These are phyloP conservation scores for Ascocoryne sarcoides DNA, from an alignment of 2,329 filamentous ascomycete species.

Conservation along the genomic window DNA sequence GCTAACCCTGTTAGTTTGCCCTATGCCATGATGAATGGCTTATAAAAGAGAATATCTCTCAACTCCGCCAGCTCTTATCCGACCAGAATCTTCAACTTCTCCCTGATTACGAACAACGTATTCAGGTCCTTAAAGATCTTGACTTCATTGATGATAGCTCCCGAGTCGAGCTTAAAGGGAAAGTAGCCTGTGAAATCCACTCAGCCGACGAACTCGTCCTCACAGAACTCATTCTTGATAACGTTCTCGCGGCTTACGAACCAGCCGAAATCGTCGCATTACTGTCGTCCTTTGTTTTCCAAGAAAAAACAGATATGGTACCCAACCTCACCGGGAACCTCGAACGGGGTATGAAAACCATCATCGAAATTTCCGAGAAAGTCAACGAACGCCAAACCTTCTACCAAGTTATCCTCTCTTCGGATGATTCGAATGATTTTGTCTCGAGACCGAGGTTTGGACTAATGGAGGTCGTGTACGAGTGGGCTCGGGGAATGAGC, in stretches of 20 bases:
- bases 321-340: slow-evolving; percentile 76
- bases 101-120: slow-evolving; percentile 92
- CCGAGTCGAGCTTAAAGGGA: slow-evolving; percentile 91
- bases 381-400: slow-evolving; percentile 83
- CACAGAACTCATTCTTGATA: slow-evolving; percentile 92
- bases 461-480: slow-evolving; percentile 94
- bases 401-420: slow-evolving; percentile 84
- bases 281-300: slow-evolving; percentile 91
- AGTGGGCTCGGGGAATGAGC: slow-evolving; percentile 96
- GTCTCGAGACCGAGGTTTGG: slow-evolving; percentile 81
- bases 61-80: slow-evolving; percentile 81
- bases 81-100: slow-evolving; percentile 94
- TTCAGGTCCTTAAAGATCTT: slow-evolving; percentile 83
- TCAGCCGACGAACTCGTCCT: slow-evolving; percentile 93
- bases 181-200: slow-evolving; percentile 97
- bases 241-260: slow-evolving; percentile 89
- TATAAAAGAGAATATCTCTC: slow-evolving; percentile 85
- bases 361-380: slow-evolving; percentile 84
- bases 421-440: slow-evolving; percentile 90
- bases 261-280: slow-evolving; percentile 94
- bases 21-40: slow-evolving; percentile 97
- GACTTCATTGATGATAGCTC: slow-evolving; percentile 82
- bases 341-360: slow-evolving; percentile 73
- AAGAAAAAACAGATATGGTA: slow-evolving; percentile 82
- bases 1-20: slow-evolving; percentile 54